phyloP scores from a whole-genome alignment of 2,329 filamentous ascomycete genomes.

The Ascochyta clinopodiicola region DNA sequence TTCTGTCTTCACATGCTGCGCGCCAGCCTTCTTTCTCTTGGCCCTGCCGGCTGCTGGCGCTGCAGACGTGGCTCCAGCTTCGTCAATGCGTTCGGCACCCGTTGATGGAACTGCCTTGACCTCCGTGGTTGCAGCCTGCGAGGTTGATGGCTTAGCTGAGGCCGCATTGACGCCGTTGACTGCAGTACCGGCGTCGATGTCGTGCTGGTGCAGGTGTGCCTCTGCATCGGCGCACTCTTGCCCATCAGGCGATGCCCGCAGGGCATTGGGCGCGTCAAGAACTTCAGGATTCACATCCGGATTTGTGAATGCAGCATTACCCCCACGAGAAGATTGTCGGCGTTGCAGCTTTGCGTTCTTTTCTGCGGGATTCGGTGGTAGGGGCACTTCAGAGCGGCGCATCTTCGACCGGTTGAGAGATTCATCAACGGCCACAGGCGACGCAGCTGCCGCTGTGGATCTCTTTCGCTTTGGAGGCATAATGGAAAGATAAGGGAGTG shows the following conservation, averaged over 20 bases:
- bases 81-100: slow-evolving; percentile 19
- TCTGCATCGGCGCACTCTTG: slow-evolving; percentile 28
- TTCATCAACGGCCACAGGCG: slow-evolving; percentile 16
- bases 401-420: slow-evolving; percentile 21
- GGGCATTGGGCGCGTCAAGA: slow-evolving; percentile 51
- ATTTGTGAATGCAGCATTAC: slow-evolving; percentile 32
- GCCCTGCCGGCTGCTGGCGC: slow-evolving; percentile 23
- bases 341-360: slow-evolving; percentile 26
- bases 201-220: slow-evolving; percentile 17
- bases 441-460: slow-evolving; percentile 31
- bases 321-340: slow-evolving; percentile 37
- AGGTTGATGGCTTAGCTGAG: slow-evolving; percentile 21
- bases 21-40: slow-evolving; percentile 33
- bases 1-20: slow-evolving; percentile 38
- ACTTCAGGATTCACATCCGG: slow-evolving; percentile 50
- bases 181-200: slow-evolving; percentile 15
- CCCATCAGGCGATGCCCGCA: slow-evolving; percentile 54
- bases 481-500: slow-evolving; percentile 7
- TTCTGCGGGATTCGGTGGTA: slow-evolving; percentile 26
- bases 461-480: slow-evolving; percentile 45
- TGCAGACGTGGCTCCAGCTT: slow-evolving; percentile 17
- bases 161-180: slow-evolving; percentile 21
- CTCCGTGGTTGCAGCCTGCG: slow-evolving; percentile 24
- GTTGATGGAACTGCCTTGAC: slow-evolving; percentile 18
- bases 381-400: slow-evolving; percentile 33